Evolutionary conservation across 805 yeast genomes (phyloP), one percentile per base, ranked within the genome.

Genomic region (Candida nemodendra): DNA sequence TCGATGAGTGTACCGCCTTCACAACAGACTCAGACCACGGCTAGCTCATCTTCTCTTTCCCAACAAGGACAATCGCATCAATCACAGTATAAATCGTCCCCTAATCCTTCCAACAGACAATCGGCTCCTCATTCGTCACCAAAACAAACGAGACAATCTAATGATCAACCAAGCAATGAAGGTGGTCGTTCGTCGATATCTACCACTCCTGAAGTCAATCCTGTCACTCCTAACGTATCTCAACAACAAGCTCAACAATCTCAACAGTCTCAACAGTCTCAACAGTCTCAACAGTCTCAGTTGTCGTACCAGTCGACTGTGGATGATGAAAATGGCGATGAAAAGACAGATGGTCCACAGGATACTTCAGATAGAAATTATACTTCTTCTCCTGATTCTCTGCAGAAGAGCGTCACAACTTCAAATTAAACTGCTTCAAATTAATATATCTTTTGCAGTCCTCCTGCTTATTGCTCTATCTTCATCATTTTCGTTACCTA

Each of bases 201-300:
- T 11, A 32, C 40, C 13, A 24, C 40, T 23, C 38, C 44, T 2
- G 41, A 37, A 16, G 29, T 41, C n/a, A 34, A 33, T 22, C 38
- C 45, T 14, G 32, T 36, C 12, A 36, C 41, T n/a, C 41, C 45
- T 3, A 30, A 19, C 2, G 26, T 27, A 5, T 18, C 30, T 3
- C 39, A 31, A 24, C 32, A 15, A 4, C 37, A 34, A 11, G 31
- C 19, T 9, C 22, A 30, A 13, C 22, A 30, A 13, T 15, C 13
- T n/a, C 34, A 30, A 23, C 11, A 7, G 9, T 11, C 7, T 8
- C 11, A 7, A 21, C 24, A 21, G 11, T 21, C 24, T 8, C 24
- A 21, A 21, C 11, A 7, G 11, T 11, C 7, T 8, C 11, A 7
- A 7, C 24, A 21, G 24, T 21, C 24, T 8, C 24, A 21, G 24